Conservation (phyloP, 495 filamentous ascomycete genomes). For the Xylaria bambusicola region DNA sequence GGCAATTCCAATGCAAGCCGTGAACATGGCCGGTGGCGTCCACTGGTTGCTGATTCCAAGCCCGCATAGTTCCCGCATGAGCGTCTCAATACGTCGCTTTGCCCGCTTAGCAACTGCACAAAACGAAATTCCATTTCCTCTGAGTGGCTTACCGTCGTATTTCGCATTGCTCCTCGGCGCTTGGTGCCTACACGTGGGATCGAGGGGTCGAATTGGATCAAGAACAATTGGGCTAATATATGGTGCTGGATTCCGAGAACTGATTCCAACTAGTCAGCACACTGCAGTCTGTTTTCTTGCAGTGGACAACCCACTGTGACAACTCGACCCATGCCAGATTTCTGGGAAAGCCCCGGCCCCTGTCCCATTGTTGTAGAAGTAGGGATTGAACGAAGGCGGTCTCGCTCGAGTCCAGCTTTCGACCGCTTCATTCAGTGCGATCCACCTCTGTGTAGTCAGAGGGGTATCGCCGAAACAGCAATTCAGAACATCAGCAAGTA, state of each 20-base stretch:
- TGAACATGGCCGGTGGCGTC: conserved; percentile 56
- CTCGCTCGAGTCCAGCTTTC: conserved; percentile 36
- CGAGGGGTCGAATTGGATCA: conserved; percentile 45
- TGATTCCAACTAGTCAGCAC: conserved; percentile 21
- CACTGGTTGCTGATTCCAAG: conserved; percentile 53
- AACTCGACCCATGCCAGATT: conserved; percentile 49
- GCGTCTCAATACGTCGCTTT: conserved; percentile 41
- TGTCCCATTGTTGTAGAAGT: conserved; percentile 33
- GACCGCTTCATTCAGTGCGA: conserved; percentile 33
- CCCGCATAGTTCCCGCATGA: conserved; percentile 52
- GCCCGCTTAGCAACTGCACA: not conserved
- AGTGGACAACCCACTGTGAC: conserved; percentile 43
- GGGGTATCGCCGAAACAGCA: conserved; percentile 47
- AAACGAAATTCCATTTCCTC: not conserved
- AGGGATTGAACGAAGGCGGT: conserved; percentile 42
- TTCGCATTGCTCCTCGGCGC: conserved; percentile 30
- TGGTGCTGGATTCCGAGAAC: conserved; percentile 58
- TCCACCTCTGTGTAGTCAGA: conserved; percentile 33
- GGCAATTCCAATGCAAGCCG: conserved; percentile 55
- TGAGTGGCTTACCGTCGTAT: conserved; percentile 34
- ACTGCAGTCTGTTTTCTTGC: not conserved
- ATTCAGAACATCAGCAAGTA: conserved; percentile 56
- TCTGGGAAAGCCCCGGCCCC: conserved; percentile 41
- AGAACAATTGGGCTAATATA: conserved; percentile 54
- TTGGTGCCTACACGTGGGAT: conserved; percentile 37